Conservation (phyloP, 2,329 filamentous ascomycete genomes). For the Scedosporium minutisporum region DNA sequence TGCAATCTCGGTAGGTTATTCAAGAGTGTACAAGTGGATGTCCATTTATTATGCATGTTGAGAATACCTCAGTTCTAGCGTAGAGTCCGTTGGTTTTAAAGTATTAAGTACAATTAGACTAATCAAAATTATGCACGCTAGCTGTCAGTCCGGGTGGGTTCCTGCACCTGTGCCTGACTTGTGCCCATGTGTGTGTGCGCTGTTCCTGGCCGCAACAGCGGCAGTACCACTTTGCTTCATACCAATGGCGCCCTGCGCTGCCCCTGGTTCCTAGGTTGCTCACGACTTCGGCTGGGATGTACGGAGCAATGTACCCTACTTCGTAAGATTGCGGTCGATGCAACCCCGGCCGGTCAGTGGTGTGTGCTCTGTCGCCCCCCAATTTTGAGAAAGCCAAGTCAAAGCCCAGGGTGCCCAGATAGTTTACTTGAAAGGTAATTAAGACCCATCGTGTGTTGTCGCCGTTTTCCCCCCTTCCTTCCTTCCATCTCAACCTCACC, state of each 20-base stretch:
- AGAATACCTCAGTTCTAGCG: background rate
- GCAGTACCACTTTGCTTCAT: background rate
- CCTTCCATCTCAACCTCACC: background rate
- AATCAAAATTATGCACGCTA: conserved; percentile 1
- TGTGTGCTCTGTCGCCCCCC: background rate
- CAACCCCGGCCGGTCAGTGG: background rate
- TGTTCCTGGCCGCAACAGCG: background rate
- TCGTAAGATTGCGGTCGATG: background rate
- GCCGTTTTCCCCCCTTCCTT: background rate
- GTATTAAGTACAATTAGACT: background rate
- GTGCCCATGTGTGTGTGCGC: background rate
- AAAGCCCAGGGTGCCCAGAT: background rate
- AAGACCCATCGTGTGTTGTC: background rate
- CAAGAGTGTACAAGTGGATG: background rate
- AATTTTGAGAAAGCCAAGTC: background rate
- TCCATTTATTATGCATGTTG: background rate
- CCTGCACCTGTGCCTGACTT: background rate
- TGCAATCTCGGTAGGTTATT: background rate
- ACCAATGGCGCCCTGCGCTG: background rate
- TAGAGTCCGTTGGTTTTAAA: no score
- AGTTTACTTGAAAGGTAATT: background rate
- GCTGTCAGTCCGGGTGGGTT: background rate
- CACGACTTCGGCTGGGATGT: background rate
- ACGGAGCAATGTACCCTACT: background rate
- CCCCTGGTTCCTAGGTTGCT: background rate